Conservation (phyloP, 495 filamentous ascomycete genomes). For the Penicillium psychrofluorescens region DNA sequence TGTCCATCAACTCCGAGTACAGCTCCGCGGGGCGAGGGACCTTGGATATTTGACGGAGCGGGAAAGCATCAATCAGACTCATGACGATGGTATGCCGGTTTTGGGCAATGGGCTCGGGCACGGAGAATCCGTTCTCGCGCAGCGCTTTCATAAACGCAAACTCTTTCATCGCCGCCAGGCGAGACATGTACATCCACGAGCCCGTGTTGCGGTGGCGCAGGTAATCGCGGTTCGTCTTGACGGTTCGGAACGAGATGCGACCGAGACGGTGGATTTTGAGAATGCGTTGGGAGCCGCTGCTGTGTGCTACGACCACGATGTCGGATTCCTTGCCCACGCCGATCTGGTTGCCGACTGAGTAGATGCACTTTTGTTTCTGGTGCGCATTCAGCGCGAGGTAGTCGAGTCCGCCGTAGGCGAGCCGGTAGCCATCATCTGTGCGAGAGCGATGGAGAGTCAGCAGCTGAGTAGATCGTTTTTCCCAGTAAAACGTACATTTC, state of each 20-base stretch:
- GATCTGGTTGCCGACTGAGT: conserved; percentile 89
- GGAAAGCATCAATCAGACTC: conserved; percentile 81
- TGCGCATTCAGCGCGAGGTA: conserved; percentile 91
- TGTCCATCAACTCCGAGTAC: conserved; percentile 81
- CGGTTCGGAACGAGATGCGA: conserved; percentile 91
- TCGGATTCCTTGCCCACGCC: conserved; percentile 97
- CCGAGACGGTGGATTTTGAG: conserved; percentile 94
- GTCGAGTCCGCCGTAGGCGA: conserved; percentile 94
- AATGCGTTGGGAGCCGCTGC: conserved; percentile 54
- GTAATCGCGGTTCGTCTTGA: conserved; percentile 95
- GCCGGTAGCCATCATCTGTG: conserved; percentile 86
- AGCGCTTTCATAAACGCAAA: conserved; percentile 88
- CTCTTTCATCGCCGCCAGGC: conserved; percentile 87
- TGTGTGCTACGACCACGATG: conserved; percentile 82
- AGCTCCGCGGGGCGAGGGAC: conserved; percentile 72
- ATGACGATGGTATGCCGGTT: conserved; percentile 94
- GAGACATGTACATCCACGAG: conserved; percentile 96
- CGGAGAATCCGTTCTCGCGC: conserved; percentile 71
- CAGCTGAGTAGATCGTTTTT: background rate
- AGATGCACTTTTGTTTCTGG: conserved; percentile 66
- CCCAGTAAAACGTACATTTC: conserved; percentile 50
- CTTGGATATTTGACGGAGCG: conserved; percentile 73
- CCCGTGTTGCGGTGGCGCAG: conserved; percentile 68
- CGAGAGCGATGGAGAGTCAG: background rate
- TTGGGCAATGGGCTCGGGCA: conserved; percentile 79